A percentile compares a stretch with the other conserved stretches of the same genome.
Evolutionary conservation across 176 grass and related monocot genomes (phyloP).

Genomic region (Puccinellia tenuiflora): DNA sequence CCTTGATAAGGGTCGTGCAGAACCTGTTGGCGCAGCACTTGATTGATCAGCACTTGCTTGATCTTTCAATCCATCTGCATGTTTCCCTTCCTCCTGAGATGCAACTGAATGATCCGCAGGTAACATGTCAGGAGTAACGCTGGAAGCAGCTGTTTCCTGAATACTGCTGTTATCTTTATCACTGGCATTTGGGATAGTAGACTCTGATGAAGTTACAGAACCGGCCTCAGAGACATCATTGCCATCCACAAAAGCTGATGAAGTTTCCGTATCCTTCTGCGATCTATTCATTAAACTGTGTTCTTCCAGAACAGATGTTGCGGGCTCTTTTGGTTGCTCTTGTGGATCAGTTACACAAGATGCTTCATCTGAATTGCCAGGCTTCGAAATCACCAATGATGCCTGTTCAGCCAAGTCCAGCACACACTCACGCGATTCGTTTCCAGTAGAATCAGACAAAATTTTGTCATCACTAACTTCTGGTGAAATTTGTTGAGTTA

Average conservation of each 20-base stretch:
- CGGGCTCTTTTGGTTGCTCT: conserved; percentile 15
- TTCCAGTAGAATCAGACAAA: conserved; percentile 32
- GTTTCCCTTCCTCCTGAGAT: conserved; percentile 31
- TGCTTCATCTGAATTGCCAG: conserved; percentile 21
- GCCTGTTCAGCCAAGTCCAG: conserved; percentile 19
- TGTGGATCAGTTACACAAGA: conserved; percentile 10
- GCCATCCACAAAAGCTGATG: conserved; percentile 10
- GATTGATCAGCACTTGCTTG: conserved; percentile 35
- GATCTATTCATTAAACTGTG: neutral
- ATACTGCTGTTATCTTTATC: conserved; percentile 21
- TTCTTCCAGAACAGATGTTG: conserved; percentile 22
- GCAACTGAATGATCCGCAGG: neutral
- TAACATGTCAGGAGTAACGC: neutral
- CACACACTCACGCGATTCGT: neutral
- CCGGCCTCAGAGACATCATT: neutral
- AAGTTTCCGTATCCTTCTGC: neutral
- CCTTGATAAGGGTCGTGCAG: conserved; percentile 35
- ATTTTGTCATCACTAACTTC: conserved; percentile 21
- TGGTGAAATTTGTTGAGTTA: neutral
- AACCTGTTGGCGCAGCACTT: conserved; percentile 12
- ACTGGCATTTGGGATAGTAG: conserved; percentile 20
- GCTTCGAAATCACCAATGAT: neutral
- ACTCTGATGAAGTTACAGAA: conserved; percentile 26
- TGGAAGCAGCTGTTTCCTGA: conserved; percentile 22
- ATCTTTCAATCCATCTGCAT: conserved; percentile 35